These are phyloP conservation scores for Carex sylvatica DNA, from an alignment of 202 grass and related monocot species.

Conservation along the genomic window DNA sequence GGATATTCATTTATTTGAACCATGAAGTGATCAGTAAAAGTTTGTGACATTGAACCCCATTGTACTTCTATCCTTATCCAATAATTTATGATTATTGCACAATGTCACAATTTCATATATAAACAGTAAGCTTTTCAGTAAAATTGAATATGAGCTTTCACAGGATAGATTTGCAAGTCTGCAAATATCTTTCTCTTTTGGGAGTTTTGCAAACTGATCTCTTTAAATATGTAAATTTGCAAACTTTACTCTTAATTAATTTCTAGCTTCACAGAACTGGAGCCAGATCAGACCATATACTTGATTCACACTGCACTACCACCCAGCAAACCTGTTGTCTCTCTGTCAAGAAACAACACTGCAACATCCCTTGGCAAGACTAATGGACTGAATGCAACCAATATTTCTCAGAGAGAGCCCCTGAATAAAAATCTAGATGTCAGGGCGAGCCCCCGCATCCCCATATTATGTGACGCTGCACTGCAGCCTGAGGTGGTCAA, in stretches of 20 bases:
- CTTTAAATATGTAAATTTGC: not conserved
- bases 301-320: not conserved
- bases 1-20: not conserved
- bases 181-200: not conserved
- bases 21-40: not conserved
- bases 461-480: not conserved
- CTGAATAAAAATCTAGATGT: not conserved
- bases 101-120: not conserved
- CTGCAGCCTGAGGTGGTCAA: not conserved
- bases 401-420: not conserved
- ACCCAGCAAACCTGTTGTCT: not conserved
- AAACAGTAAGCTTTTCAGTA: not conserved
- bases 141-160: not conserved
- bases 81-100: not conserved
- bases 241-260: not conserved
- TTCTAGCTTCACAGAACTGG: not conserved
- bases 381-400: not conserved
- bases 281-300: not conserved
- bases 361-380: not conserved
- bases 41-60: not conserved
- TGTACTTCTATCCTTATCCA: not conserved
- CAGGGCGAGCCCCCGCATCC: not conserved
- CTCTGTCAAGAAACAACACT: not conserved
- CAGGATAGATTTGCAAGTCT: not conserved
- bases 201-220: not conserved